These are phyloP conservation scores for Coffea humblotiana DNA, from an alignment of 305 asterid genomes.

Conservation along the genomic window DNA sequence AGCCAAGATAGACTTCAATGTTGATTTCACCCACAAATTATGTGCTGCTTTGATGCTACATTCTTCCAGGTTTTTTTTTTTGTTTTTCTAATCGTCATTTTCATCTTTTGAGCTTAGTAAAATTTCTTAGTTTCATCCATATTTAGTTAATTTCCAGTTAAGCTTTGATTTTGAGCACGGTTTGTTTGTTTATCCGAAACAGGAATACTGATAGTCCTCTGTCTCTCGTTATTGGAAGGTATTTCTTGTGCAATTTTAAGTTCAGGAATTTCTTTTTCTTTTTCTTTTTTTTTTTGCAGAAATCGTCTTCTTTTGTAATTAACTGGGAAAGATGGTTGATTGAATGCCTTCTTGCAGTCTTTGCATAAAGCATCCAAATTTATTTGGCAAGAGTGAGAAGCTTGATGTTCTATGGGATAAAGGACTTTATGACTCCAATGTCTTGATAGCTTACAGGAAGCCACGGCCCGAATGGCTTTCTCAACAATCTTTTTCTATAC, in stretches of 20 bases:
- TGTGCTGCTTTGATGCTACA: slow-evolving; percentile 86
- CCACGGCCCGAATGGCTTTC: slow-evolving; percentile 89
- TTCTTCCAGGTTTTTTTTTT: slow-evolving; percentile 65
- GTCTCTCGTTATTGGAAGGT: slow-evolving; percentile 93
- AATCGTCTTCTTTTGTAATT: no score
- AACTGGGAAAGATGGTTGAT: slow-evolving; percentile 17
- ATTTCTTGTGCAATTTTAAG: neutral
- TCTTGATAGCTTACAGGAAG: slow-evolving; percentile 76
- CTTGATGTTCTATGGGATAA: slow-evolving; percentile 91
- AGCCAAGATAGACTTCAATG: slow-evolving; percentile 97
- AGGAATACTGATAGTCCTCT: slow-evolving; percentile 77
- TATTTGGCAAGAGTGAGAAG: slow-evolving; percentile 95
- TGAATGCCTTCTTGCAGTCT: slow-evolving; percentile 51
- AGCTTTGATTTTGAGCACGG: slow-evolving; percentile 12
- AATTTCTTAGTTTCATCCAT: neutral
- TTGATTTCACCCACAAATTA: slow-evolving; percentile 92
- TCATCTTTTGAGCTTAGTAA: neutral
- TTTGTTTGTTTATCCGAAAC: slow-evolving; percentile 32
- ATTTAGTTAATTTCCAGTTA: slow-evolving; percentile 2
- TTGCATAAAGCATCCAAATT: slow-evolving; percentile 88
- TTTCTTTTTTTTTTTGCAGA: no score
- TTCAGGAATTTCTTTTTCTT: no score
- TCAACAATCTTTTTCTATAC: slow-evolving; percentile 75
- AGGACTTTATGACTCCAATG: slow-evolving; percentile 89
- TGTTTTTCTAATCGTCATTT: neutral